Evolutionary conservation across 139 green algal species (phyloP).

Genomic region (Pseudopediastrum boryanum): DNA sequence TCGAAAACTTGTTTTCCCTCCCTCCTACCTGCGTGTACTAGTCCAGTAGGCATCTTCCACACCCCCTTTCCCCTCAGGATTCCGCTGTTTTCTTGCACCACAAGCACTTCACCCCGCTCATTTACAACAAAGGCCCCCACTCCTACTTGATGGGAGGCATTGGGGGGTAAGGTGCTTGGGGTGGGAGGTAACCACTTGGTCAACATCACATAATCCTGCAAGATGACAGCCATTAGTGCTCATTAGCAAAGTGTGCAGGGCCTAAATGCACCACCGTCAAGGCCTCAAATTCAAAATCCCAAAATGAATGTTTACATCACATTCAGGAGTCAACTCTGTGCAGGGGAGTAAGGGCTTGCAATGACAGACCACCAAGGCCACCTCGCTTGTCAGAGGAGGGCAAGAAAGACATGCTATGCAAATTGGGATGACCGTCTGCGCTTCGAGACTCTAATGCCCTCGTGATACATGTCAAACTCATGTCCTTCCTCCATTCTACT

Average conservation of each 20-base stretch:
- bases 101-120: slow-evolving; percentile 60
- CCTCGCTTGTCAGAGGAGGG: too few relatives aligned
- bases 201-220: slow-evolving; percentile 77
- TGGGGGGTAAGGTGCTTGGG: slow-evolving; percentile 68
- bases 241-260: neutral
- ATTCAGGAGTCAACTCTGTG: too few relatives aligned
- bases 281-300: too few relatives aligned
- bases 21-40: slow-evolving; percentile 50
- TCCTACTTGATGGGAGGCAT: slow-evolving; percentile 85
- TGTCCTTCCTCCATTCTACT: too few relatives aligned
- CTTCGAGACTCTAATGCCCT: too few relatives aligned
- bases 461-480: too few relatives aligned
- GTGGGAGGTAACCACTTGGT: slow-evolving; percentile 71
- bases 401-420: too few relatives aligned
- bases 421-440: too few relatives aligned
- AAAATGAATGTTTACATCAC: too few relatives aligned
- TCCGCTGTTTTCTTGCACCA: slow-evolving; percentile 81
- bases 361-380: too few relatives aligned
- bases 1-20: neutral
- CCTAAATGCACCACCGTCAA: too few relatives aligned
- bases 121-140: slow-evolving; percentile 88
- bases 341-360: too few relatives aligned
- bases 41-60: slow-evolving; percentile 86
- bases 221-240: neutral
- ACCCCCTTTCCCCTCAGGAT: slow-evolving; percentile 74